Base-by-base conservation (phyloP, 352 stramenopile species). In the Globisporangium apiculatum region DNA sequence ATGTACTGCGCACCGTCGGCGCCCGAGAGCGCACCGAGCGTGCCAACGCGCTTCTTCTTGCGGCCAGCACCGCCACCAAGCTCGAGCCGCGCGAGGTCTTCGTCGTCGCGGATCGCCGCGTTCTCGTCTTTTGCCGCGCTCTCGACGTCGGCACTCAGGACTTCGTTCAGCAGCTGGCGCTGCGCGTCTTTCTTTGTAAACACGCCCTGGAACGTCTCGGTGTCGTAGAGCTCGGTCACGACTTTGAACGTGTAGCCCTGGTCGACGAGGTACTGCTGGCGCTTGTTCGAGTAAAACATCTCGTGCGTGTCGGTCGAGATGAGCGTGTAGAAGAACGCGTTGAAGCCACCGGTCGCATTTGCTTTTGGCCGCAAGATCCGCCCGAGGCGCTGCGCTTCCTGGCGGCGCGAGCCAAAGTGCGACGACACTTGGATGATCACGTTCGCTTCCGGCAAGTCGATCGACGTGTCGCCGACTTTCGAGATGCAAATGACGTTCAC, bases 221-320 rank as follows among this genome's bases (percentile, higher is more conserved):
- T 79, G 62, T 94, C 81, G 52, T 89, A 97, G 7, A 98, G 77
- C 53, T 98, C 96, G 35, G 92, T 98, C 42, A 99, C 94, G 59
- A 99, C 97, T 79, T 99, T 99, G 77, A 99, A 99, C 18, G 97
- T 99, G 73, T 99, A 99, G 52, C 98, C 98, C 70, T 99, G 98
- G 74, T 99, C 97, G 58, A 99, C 97, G 17, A 99, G 84, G 72
- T 99, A 99, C 72, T 99, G 96, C 71, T 99, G 97, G 3, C 98
- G 83, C 70, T 99, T 99, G 56, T 98, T 97, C 43, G 89, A 98
- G 78, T 99, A 99, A 66, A 97, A 99, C 97, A 99, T 99, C 65
- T 99, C 98, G 66, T 97, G 89, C 50, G 97, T 99, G 72, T 99
- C 97, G 8, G 94, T 98, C 54, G 95, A 98, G 50, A 99, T 97